phyloP scores from a whole-genome alignment of 2,329 filamentous ascomycete genomes.

The Fusarium sp. region DNA sequence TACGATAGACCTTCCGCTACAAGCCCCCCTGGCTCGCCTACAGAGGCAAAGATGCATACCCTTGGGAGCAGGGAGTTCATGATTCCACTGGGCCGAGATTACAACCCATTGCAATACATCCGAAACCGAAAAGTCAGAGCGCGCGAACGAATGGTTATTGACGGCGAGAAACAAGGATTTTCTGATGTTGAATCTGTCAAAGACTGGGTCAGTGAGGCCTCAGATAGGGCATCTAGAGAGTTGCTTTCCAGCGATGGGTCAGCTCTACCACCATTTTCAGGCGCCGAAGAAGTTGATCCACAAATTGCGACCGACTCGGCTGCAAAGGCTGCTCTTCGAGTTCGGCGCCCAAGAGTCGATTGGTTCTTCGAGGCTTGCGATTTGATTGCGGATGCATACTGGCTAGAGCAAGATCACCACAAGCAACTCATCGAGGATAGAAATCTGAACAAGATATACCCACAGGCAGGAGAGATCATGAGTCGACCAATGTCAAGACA shows the following conservation, averaged over 20 bases:
- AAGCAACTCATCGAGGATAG: conserved; percentile 86
- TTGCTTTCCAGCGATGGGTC: conserved; percentile 46
- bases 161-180: conserved; percentile 84
- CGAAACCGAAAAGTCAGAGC: conserved; percentile 90
- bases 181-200: conserved; percentile 79
- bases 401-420: conserved; percentile 87
- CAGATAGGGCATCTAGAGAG: conserved; percentile 52
- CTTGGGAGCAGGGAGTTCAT: conserved; percentile 50
- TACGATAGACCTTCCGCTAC: conserved; percentile 57
- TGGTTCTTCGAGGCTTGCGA: conserved; percentile 90
- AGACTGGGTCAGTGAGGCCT: conserved; percentile 82
- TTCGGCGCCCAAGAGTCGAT: conserved; percentile 82
- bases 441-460: conserved; percentile 81
- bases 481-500: conserved; percentile 54
- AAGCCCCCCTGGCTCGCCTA: conserved; percentile 61
- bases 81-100: conserved; percentile 74
- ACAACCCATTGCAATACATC: conserved; percentile 94
- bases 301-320: conserved; percentile 62
- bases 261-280: conserved; percentile 62
- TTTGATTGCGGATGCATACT: conserved; percentile 89
- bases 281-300: conserved; percentile 62
- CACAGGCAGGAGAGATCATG: conserved; percentile 53
- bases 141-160: conserved; percentile 81
- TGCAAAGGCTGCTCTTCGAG: conserved; percentile 67
- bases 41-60: conserved; percentile 51